Conservation (phyloP, 208 protist genomes). For the Leishmania martiniquensis region DNA sequence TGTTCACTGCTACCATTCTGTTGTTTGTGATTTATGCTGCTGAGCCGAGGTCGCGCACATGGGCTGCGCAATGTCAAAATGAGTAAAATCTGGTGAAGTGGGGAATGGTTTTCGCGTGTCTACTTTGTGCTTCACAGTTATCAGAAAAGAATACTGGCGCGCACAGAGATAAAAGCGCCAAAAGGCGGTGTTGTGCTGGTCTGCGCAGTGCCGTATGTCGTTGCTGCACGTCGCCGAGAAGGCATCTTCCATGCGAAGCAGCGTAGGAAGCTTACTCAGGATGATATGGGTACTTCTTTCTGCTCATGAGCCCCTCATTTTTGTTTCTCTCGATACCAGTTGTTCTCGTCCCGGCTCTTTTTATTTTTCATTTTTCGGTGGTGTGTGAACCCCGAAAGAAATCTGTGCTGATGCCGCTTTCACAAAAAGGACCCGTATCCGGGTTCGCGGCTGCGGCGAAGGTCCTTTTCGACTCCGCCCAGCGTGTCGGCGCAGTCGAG, state of each 20-base stretch:
- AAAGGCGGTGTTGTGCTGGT: neutral
- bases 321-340: neutral
- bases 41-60: neutral
- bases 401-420: conserved; percentile 19
- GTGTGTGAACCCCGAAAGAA: neutral
- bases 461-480: conserved; percentile 85
- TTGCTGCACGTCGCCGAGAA: neutral
- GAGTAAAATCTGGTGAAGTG: neutral
- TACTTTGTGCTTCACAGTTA: neutral
- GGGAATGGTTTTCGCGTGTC: neutral
- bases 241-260: neutral
- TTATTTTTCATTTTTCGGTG: conserved; percentile 13
- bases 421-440: conserved; percentile 21
- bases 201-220: neutral
- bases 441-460: conserved; percentile 80
- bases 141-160: neutral
- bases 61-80: no score
- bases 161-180: no score
- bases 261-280: neutral
- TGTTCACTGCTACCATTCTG: neutral
- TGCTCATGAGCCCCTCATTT: neutral
- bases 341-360: neutral
- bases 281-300: neutral
- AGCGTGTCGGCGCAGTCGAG: conserved; percentile 77
- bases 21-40: neutral